phyloP scores from a whole-genome alignment of 2,329 filamentous ascomycete species.

The Thelonectria rubi region DNA sequence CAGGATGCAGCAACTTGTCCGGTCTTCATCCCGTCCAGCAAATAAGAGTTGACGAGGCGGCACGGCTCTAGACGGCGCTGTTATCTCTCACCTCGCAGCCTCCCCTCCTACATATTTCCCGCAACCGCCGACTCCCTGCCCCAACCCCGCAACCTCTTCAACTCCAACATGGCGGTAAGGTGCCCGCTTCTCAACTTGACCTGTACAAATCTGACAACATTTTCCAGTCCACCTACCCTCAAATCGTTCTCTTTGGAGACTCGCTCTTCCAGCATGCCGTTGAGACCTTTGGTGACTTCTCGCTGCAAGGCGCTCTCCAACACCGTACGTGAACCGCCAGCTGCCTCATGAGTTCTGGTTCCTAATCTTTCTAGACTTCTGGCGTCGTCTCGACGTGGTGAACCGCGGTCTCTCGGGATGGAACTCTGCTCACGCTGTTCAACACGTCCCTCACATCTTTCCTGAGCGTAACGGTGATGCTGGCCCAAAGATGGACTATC shows the following conservation, averaged over 20 bases:
- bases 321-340: conserved; percentile 59
- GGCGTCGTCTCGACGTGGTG: conserved; percentile 82
- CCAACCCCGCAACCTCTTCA: background rate
- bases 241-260: conserved; percentile 88
- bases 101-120: background rate
- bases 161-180: conserved; percentile 37
- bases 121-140: background rate
- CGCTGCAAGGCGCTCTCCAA: conserved; percentile 76
- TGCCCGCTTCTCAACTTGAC: background rate
- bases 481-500: conserved; percentile 70
- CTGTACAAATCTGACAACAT: background rate
- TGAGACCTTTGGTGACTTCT: conserved; percentile 72
- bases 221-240: conserved; percentile 66
- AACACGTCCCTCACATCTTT: conserved; percentile 75
- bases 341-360: background rate
- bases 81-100: conserved; percentile 8
- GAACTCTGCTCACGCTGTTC: conserved; percentile 78
- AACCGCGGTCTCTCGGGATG: conserved; percentile 91
- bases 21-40: conserved; percentile 2
- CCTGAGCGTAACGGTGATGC: conserved; percentile 64
- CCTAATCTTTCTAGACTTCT: conserved; percentile 65
- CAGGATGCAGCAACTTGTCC: conserved; percentile 25
- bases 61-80: conserved; percentile 18
- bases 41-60: conserved; percentile 23
- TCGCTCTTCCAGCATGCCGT: conserved; percentile 80